A percentile compares a stretch with the other conserved stretches of the same genome.
These are phyloP conservation scores for Backusella mclennaniae DNA, from an alignment of 192 early-diverging fungal species.

Conservation along the genomic window DNA sequence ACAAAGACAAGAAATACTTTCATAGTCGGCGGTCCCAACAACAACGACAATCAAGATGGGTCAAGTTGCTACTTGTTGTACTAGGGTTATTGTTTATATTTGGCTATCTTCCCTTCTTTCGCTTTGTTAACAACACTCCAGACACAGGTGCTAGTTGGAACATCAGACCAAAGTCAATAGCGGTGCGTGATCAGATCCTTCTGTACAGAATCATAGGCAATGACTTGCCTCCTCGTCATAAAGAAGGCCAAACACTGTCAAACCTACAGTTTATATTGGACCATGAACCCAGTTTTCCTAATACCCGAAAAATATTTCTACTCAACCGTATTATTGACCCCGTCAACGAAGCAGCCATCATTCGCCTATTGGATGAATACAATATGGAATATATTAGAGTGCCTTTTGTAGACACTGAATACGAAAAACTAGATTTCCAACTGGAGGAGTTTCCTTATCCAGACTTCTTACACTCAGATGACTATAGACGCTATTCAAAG, in stretches of 20 bases:
- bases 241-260: conserved; percentile 56
- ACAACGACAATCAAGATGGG: conserved; percentile 6
- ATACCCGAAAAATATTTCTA: conserved; percentile 57
- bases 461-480: conserved; percentile 62
- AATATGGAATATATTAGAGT: conserved; percentile 54
- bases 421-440: conserved; percentile 53
- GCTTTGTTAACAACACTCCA: not conserved
- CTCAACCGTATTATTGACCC: conserved; percentile 61
- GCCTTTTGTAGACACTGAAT: conserved; percentile 54
- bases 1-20: conserved; percentile 18
- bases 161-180: not conserved
- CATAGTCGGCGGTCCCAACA: not conserved
- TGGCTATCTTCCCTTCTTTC: conserved; percentile 8
- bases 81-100: conserved; percentile 8
- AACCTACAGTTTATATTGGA: conserved; percentile 61
- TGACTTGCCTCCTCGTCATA: conserved; percentile 61
- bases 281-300: conserved; percentile 54
- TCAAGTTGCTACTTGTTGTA: conserved; percentile 11
- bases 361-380: conserved; percentile 48
- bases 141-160: not conserved
- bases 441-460: conserved; percentile 62
- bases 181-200: conserved; percentile 38
- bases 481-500: conserved; percentile 55
- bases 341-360: conserved; percentile 52
- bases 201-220: conserved; percentile 61